Percentiles rank a stretch among this genome's conserved stretches.
Evolutionary conservation across 2,329 filamentous ascomycete genomes (phyloP).

Genomic region (Lecanicillium sp.): DNA sequence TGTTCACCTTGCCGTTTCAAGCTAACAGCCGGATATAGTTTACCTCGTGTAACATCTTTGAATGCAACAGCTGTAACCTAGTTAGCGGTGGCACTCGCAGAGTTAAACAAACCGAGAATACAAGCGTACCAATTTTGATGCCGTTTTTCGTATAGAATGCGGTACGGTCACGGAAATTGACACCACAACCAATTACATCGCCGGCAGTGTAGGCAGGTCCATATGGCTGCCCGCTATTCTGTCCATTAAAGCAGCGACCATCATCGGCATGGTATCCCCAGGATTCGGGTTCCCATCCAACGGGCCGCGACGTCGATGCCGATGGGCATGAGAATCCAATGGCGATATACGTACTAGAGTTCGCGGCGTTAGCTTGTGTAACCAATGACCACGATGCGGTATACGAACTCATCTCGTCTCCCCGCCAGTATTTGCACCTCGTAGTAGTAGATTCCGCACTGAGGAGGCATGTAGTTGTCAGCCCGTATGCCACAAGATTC

Average conservation of each 20-base stretch:
- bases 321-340: constrained; percentile 53
- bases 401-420: constrained; percentile 47
- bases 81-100: constrained; percentile 19
- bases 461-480: constrained; percentile 77
- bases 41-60: constrained; percentile 52
- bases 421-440: constrained; percentile 54
- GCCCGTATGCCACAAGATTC: constrained; percentile 79
- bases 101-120: too few species aligned
- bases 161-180: constrained; percentile 56
- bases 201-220: constrained; percentile 46
- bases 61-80: constrained; percentile 58
- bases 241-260: constrained; percentile 51
- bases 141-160: constrained; percentile 67
- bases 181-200: constrained; percentile 57
- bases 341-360: constrained; percentile 48
- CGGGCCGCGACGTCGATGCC: constrained; percentile 46
- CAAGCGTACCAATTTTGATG: constrained; percentile 39
- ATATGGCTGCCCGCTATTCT: constrained; percentile 49
- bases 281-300: constrained; percentile 61
- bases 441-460: constrained; percentile 93
- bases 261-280: constrained; percentile 66
- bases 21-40: constrained; percentile 60
- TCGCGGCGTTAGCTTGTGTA: neutral
- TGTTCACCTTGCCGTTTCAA: constrained; percentile 58
- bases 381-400: neutral